Percentiles rank a stretch among this genome's conserved stretches.
phyloP scores from a whole-genome alignment of 192 early-diverging fungal species.

The Rhizophagus sp. region DNA sequence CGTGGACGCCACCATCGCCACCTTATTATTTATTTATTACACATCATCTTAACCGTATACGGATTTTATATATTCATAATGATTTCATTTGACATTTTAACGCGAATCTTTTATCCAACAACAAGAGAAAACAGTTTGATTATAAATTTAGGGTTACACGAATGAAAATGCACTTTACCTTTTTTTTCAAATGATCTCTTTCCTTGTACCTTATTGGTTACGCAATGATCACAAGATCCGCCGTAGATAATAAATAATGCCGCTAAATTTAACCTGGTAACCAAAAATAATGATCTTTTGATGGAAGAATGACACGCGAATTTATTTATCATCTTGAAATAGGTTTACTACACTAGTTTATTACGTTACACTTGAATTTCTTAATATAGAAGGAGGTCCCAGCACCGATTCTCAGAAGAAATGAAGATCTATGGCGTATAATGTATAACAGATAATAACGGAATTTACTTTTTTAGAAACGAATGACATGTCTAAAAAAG shows the following conservation, averaged over 20 bases:
- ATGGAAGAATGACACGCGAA: not conserved
- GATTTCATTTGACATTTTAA: not conserved
- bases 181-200: not conserved
- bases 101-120: not conserved
- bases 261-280: not conserved
- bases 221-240: not conserved
- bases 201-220: not conserved
- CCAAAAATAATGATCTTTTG: not conserved
- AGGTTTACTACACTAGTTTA: no score
- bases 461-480: no score
- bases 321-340: no score
- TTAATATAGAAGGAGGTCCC: no score
- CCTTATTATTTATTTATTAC: not conserved
- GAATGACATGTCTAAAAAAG: no score
- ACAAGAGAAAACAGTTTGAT: not conserved
- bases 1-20: not conserved
- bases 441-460: no score
- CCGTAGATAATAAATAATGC: not conserved
- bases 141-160: no score
- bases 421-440: no score
- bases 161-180: not conserved
- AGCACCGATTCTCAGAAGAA: no score
- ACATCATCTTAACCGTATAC: no score
- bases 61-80: not conserved
- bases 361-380: no score